Evolutionary conservation across 345 rosid genomes (phyloP), one percentile per base, ranked within the genome.

Genomic region (Melastoma malabathricum): DNA sequence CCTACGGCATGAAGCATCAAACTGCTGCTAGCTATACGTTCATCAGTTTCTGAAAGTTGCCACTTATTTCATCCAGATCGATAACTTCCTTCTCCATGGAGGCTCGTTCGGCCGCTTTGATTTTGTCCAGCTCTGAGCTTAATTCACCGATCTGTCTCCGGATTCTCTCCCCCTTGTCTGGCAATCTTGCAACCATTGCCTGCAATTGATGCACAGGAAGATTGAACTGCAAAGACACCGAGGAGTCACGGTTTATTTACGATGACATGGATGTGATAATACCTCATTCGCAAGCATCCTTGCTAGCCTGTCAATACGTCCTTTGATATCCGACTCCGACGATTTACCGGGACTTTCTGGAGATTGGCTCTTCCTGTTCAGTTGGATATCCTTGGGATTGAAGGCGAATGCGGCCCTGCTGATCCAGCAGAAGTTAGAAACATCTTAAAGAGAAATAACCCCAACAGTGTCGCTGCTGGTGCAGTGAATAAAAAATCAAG

Each of bases 381-480:
- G 50, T n/a, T 65, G 72, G 45, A 84, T 61, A 66, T 87, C 95
- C 76, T 84, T 82, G 1, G 96, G 96, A 18, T 84, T 87, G 75
- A 87, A 82, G 39, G 98, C 98, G 62, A 62, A 72, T 55, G 58
- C 75, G 44, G 95, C 89, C 72, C 98, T 84, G 68, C 27, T 46
- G 60, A 51, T 54, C 60, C 9, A 62, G 13, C n/a, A 34, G 23
- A 51, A 29, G 25, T 29, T 8, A 19, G 14, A 51, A 34, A 34
- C 41, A 34, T 34, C 41, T 34, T 8, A 34, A 34, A 34, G 9
- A 6, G 12, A 34, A 34, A 34, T 34, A 9, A 34, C 41, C 41
- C 12, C 12, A 34, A 34, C 41, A 34, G 41, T 6, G 9, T 34
- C 12, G 41, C 12, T 34, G 12, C 12, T 10, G 41, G 12, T 8